Base-by-base conservation (phyloP, 805 yeast genomes). In the Henningerozyma blattae region DNA sequence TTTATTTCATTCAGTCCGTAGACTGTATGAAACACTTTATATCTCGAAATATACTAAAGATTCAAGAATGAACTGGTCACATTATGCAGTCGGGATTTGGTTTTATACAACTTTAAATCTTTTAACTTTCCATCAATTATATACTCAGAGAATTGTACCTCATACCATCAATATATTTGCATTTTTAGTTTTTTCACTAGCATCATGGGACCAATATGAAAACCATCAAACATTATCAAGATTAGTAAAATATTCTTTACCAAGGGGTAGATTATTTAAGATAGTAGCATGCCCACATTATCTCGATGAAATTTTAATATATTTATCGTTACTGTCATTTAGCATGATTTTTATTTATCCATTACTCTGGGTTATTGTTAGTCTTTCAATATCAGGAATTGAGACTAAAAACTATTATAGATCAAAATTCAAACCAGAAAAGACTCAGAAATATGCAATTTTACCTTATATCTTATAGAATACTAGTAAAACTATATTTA, bases 231-330 rank as follows among this genome's bases (percentile, higher is more conserved):
- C 69, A 30, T 54, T 78, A 27, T 59, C 81, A 0, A 32, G 43
- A 3, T 49, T 77, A 30, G 54, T 52, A 15, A 78, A 78, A 48
- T 78, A 78, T 50, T 62, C 72, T 1, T 45, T 65, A 18, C 91
- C 93, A 3, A 50, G 46, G 2, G 50, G 56, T 24, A 65, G 76
- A 1, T 41, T 72, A 31, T 78, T 78, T 48, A 52, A 52, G 28
- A 51, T 50, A n/a, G 61, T 69, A 2, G 60, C 73, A 14, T 71
- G 78, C 43, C 79, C 89, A 0, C 93, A 81, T 52, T 81, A 80
- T 44, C 57, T 75, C 15, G 78, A 77, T 50, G 93, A 81, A 47
- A 58, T 76, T 5, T 18, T 67, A 24, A 65, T 81, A 2, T 81
- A 81, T 44, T 30, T 59, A 0, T 47, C 67, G 1, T 42, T 61